phyloP scores from a whole-genome alignment of 345 rosid species.

The Eucalyptus sp. region DNA sequence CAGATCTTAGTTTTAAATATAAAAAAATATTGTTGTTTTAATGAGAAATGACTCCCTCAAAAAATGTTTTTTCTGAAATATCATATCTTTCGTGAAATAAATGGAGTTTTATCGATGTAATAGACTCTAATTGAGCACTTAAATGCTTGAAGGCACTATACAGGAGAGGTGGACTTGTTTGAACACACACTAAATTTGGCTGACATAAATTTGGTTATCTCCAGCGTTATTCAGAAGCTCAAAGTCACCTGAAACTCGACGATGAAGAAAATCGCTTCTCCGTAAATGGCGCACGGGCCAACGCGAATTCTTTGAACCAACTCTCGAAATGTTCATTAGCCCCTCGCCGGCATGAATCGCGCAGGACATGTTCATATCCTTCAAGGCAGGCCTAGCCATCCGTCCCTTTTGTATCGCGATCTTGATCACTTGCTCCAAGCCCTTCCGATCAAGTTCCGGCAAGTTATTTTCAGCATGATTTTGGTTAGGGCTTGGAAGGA shows the following conservation, averaged over 20 bases:
- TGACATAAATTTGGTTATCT: too few species aligned
- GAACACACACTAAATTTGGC: too few species aligned
- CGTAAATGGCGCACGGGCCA: neutral
- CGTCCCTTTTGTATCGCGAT: neutral
- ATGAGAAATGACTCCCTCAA: fast-evolving
- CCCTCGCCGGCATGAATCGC: too few species aligned
- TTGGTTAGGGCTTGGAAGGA: neutral
- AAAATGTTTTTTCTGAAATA: too few species aligned
- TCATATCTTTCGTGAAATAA: fast-evolving
- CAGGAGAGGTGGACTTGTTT: too few species aligned
- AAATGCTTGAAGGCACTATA: too few species aligned
- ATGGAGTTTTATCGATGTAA: fast-evolving
- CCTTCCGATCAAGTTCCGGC: neutral
- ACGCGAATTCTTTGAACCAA: neutral
- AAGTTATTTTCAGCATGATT: neutral
- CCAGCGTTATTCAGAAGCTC: too few species aligned
- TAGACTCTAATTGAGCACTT: too few species aligned
- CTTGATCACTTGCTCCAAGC: neutral
- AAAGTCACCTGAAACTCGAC: neutral
- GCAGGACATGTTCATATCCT: too few species aligned
- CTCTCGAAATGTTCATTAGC: too few species aligned
- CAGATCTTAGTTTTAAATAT: neutral
- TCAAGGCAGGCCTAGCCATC: neutral
- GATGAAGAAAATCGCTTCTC: neutral
- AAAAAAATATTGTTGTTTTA: fast-evolving